phyloP scores from a whole-genome alignment of 768 basidiomycete genomes.

The Hericium rajendrae region DNA sequence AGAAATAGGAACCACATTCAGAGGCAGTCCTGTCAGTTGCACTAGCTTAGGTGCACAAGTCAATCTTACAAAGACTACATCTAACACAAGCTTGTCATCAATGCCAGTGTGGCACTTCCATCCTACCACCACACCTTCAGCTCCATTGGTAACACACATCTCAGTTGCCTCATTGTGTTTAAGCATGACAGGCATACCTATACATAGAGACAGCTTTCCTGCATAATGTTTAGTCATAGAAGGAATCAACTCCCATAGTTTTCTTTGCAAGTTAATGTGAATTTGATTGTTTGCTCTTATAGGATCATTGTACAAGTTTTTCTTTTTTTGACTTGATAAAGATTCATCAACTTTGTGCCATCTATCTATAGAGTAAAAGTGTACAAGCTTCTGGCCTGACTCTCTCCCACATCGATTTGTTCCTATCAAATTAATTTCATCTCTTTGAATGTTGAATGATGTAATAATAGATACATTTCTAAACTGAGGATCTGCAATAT shows the following conservation, averaged over 20 bases:
- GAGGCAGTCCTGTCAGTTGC: slow-evolving; percentile 8
- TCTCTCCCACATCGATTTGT: slow-evolving; percentile 24
- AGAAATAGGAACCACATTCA: slow-evolving; percentile 14
- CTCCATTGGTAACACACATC: slow-evolving; percentile 18
- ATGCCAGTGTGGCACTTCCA: slow-evolving; percentile 2
- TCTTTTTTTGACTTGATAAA: background rate
- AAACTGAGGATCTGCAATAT: slow-evolving; percentile 16
- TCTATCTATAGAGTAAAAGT: slow-evolving; percentile 20
- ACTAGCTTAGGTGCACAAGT: slow-evolving; percentile 1
- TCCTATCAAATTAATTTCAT: slow-evolving; percentile 28
- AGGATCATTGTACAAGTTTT: background rate
- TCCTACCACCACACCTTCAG: slow-evolving; percentile 12
- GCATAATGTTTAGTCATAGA: slow-evolving; percentile 10
- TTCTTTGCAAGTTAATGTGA: slow-evolving; percentile 5
- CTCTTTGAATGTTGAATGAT: slow-evolving; percentile 26
- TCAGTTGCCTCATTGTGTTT: slow-evolving; percentile 17
- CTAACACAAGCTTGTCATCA: background rate
- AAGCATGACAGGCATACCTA: slow-evolving; percentile 17
- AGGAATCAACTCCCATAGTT: slow-evolving; percentile 16
- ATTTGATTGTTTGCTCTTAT: background rate
- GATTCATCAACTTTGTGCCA: background rate
- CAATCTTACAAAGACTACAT: slow-evolving; percentile 12
- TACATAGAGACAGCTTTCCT: slow-evolving; percentile 13
- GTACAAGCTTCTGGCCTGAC: slow-evolving; percentile 15
- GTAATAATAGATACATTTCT: slow-evolving; percentile 30